Percentiles rank a stretch among this genome's conserved stretches.
Conservation (phyloP, 1,284 basidiomycete species). For the Butyriboletus appendiculatus region DNA sequence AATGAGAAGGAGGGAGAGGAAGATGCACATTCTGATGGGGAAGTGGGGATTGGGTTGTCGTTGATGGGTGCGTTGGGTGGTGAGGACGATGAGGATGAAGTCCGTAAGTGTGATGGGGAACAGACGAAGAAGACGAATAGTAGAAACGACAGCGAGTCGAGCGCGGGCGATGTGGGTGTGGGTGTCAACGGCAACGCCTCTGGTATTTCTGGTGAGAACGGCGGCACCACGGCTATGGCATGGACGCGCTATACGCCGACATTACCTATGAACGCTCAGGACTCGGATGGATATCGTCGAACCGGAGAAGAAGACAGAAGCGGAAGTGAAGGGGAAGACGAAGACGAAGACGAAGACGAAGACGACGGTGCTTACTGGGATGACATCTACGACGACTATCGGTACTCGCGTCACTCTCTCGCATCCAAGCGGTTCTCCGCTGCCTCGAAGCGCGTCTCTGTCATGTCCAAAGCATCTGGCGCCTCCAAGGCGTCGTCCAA, state of each 20-base stretch:
- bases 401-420: slow-evolving; percentile 65
- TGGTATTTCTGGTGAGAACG: slow-evolving; percentile 1
- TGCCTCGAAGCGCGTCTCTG: slow-evolving; percentile 30
- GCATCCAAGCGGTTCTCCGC: slow-evolving; percentile 39
- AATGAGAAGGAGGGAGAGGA: not conserved
- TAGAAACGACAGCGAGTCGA: slow-evolving; percentile 6
- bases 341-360: slow-evolving; percentile 22
- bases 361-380: slow-evolving; percentile 58
- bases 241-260: slow-evolving; percentile 34
- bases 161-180: not conserved
- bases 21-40: slow-evolving; percentile 51
- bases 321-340: slow-evolving; percentile 8
- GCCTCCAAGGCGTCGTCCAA: slow-evolving; percentile 30
- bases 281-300: slow-evolving; percentile 1
- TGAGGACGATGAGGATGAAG: slow-evolving; percentile 29
- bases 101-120: slow-evolving; percentile 13
- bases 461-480: slow-evolving; percentile 26
- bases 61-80: slow-evolving; percentile 55
- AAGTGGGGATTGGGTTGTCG: slow-evolving; percentile 66
- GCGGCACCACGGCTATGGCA: slow-evolving; percentile 14
- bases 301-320: slow-evolving; percentile 7
- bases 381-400: slow-evolving; percentile 75
- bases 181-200: slow-evolving; percentile 3
- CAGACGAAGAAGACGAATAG: slow-evolving; percentile 34
- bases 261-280: slow-evolving; percentile 17